Evolutionary conservation across 1,139 yeast species (phyloP).

Genomic region (Geotrichum citri-aurantii): DNA sequence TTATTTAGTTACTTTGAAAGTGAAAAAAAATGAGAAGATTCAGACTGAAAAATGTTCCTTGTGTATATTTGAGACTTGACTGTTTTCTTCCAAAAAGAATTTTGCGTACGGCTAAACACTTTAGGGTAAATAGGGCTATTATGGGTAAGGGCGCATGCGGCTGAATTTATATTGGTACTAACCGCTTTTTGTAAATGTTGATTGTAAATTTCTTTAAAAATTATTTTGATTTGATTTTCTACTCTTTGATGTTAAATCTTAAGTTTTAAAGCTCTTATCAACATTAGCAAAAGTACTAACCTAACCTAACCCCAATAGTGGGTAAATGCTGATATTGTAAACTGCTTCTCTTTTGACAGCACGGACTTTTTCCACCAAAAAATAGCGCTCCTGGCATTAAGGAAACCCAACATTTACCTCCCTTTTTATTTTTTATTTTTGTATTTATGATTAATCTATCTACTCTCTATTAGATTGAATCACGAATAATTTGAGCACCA

Average conservation of each 20-base stretch:
- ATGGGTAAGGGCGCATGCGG: neutral
- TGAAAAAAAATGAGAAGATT: constrained; percentile 1
- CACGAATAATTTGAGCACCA: neutral
- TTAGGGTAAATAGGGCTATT: neutral
- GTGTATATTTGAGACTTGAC: neutral
- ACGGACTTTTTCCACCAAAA: neutral
- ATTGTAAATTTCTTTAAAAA: too few species aligned
- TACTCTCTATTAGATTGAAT: neutral
- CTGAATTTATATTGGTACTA: neutral
- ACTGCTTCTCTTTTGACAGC: neutral
- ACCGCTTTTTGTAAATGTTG: neutral
- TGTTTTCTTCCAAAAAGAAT: neutral
- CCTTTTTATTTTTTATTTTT: neutral
- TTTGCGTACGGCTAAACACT: neutral
- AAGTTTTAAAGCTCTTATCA: neutral
- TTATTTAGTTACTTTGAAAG: neutral
- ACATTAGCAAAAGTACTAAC: neutral
- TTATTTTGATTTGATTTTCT: neutral
- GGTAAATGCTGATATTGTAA: neutral
- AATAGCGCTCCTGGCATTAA: neutral
- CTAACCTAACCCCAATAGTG: neutral
- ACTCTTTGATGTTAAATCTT: neutral
- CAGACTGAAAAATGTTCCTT: neutral
- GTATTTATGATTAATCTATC: too few species aligned
- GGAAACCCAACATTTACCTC: neutral